Base-by-base conservation (phyloP, 352 stramenopile species). In the Discostella stelligera region DNA sequence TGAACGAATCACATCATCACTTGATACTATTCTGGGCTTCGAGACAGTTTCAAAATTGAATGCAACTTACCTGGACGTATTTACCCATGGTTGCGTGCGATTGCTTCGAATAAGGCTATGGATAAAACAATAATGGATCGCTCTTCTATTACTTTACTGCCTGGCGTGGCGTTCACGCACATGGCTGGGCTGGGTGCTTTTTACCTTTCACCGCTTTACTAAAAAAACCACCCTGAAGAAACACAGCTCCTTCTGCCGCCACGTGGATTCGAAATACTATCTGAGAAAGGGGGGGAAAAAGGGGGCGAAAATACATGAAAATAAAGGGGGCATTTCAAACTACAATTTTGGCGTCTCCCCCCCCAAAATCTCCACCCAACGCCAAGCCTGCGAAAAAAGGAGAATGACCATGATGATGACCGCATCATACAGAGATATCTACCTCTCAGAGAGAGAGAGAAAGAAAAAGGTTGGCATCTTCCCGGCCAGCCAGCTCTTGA, bases 21-120 rank as follows among this genome's bases (percentile, higher is more conserved):
- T n/a, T n/a, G n/a, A n/a, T n/a, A n/a, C n/a, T n/a, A n/a, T n/a
- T n/a, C n/a, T n/a, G n/a, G n/a, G n/a, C n/a, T n/a, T n/a, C n/a
- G n/a, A n/a, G n/a, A n/a, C n/a, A n/a, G n/a, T n/a, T n/a, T 55
- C 18, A 44, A 63, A 20, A 52, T 32, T 30, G 6, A 20, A 53
- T 53, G 30, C 11, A 30, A 88, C 86, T 69, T 83, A 92, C 86
- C 83, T 92, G 86, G 53, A 92, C 84, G 86, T 90, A 92, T 80
- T 92, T 92, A 87, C 86, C 86, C 86, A 92, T 92, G 69, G 74
- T 89, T 73, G 23, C 1, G 21, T 23, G 25, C 9, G 14, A 23
- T 14, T 11, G 46, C 14, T 2, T 53, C 46, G 46, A 53, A 16
- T 49, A 53, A 53, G 21, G n/a, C 4, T 23, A 53, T 23, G n/a